Percentiles rank a stretch among this genome's conserved stretches.
Evolutionary conservation across 345 rosid genomes (phyloP).

Genomic region (Clausena lansium): DNA sequence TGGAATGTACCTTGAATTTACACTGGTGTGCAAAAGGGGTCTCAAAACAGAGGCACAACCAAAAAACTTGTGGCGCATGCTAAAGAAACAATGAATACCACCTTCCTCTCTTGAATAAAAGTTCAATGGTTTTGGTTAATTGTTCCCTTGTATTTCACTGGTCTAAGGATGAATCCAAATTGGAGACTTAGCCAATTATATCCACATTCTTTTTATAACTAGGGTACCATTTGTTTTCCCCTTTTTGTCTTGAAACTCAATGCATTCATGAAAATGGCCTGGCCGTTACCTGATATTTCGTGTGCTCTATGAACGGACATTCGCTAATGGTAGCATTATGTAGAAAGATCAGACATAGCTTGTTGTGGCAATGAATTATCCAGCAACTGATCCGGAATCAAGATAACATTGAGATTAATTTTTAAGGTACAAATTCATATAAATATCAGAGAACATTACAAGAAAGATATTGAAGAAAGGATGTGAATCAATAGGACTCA

Average conservation of each 20-base stretch:
- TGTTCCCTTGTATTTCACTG: neutral
- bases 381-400: neutral
- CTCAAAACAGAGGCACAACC: neutral
- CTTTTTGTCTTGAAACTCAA: neutral
- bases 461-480: neutral
- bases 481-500: too few species aligned
- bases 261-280: neutral
- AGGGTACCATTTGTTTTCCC: neutral
- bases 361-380: neutral
- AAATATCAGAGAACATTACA: neutral
- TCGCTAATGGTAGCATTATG: too few species aligned
- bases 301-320: neutral
- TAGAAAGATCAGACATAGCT: too few species aligned
- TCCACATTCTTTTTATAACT: constrained; percentile 4
- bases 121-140: constrained; percentile 12
- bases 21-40: too few species aligned
- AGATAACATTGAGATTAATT: neutral
- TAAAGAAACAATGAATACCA: constrained; percentile 15
- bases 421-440: neutral
- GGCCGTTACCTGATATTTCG: neutral
- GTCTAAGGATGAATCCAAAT: neutral
- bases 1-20: neutral
- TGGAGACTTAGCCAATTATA: neutral
- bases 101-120: neutral
- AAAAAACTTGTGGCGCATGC: constrained; percentile 18